Percentiles rank a stretch among this genome's conserved stretches.
These are phyloP conservation scores for Aspergillus homomorphus DNA, from an alignment of 495 filamentous ascomycete species.

Conservation along the genomic window DNA sequence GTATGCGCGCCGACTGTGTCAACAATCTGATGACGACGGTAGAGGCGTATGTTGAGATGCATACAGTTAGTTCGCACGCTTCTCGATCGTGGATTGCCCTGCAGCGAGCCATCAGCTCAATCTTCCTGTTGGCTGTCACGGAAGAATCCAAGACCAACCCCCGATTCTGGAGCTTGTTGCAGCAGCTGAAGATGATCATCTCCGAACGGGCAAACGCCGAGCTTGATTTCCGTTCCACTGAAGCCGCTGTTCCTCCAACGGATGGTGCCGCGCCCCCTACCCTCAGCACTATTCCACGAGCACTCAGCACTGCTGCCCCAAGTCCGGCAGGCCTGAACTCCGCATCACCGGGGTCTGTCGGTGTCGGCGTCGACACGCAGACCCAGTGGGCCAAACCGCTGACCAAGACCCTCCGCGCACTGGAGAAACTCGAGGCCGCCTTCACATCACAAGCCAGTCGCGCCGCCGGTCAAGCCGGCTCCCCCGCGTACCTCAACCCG, in stretches of 20 bases:
- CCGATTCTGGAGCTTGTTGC: constrained; percentile 39
- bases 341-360: constrained; percentile 28
- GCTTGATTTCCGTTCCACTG: constrained; percentile 23
- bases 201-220: constrained; percentile 41
- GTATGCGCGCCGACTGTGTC: constrained; percentile 46
- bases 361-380: constrained; percentile 32
- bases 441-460: constrained; percentile 29
- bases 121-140: constrained; percentile 46
- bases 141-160: constrained; percentile 43
- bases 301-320: constrained; percentile 26
- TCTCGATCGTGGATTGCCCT: constrained; percentile 47
- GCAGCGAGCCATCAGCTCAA: constrained; percentile 47
- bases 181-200: constrained; percentile 42
- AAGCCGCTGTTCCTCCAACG: constrained; percentile 9
- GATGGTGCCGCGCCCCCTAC: neutral
- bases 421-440: constrained; percentile 44
- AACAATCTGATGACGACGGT: constrained; percentile 42
- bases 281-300: constrained; percentile 34
- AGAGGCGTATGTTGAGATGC: constrained; percentile 47
- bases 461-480: constrained; percentile 7
- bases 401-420: constrained; percentile 44
- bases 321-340: constrained; percentile 23
- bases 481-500: constrained; percentile 20
- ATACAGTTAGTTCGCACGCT: constrained; percentile 41
- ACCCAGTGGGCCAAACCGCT: constrained; percentile 49